These are phyloP conservation scores for Cryptococcus floricola DNA, from an alignment of 1,284 basidiomycete species.

Conservation along the genomic window DNA sequence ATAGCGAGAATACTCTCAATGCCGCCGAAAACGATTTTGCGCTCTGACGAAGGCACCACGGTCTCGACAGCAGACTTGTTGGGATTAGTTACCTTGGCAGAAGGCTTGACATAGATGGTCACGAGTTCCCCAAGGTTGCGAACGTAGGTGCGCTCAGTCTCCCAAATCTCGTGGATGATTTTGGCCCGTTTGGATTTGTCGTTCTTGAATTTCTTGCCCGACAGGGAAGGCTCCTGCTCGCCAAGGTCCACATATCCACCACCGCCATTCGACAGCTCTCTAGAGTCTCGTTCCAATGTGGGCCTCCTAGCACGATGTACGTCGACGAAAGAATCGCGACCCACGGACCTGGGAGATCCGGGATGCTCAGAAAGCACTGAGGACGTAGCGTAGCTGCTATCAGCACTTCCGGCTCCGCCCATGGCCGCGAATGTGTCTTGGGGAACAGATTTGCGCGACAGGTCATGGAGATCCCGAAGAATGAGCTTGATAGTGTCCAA, in stretches of 20 bases:
- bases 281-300: conserved; percentile 15
- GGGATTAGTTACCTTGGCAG: conserved; percentile 59
- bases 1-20: conserved; percentile 87
- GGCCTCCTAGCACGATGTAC: conserved; percentile 22
- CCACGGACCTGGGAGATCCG: conserved; percentile 12
- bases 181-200: conserved; percentile 73
- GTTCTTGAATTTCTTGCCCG: conserved; percentile 82
- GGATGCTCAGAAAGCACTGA: conserved; percentile 17
- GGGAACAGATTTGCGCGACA: conserved; percentile 51
- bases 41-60: conserved; percentile 58
- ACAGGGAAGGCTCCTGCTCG: conserved; percentile 27
- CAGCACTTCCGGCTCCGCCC: conserved; percentile 4
- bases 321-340: conserved; percentile 13
- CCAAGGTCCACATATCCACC: conserved; percentile 12
- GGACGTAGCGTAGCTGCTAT: conserved; percentile 14
- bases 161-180: conserved; percentile 78
- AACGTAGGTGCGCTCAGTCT: conserved; percentile 93
- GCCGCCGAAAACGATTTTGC: conserved; percentile 88
- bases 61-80: conserved; percentile 64
- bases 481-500: conserved; percentile 90
- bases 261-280: background rate
- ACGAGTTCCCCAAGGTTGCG: conserved; percentile 86
- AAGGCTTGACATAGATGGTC: conserved; percentile 90
- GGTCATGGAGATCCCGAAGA: conserved; percentile 88
- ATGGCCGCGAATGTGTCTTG: conserved; percentile 45